Evolutionary conservation across 352 stramenopile genomes (phyloP).

Genomic region (Globisporangium camurandrum): DNA sequence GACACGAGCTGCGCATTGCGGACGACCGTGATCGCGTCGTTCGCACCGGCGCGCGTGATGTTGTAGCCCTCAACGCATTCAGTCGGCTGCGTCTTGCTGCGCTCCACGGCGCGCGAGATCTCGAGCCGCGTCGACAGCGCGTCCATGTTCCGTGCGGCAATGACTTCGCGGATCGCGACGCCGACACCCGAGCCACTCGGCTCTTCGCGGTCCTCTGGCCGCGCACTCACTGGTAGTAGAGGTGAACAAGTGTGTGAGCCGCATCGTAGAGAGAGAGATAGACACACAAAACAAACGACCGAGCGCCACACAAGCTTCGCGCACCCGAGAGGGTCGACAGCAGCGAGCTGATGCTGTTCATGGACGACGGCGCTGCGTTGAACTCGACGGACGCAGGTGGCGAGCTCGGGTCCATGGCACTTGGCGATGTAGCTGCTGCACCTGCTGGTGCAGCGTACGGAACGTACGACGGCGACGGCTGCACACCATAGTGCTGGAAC

Average conservation of each 20-base stretch:
- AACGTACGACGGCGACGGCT: constrained; percentile 18
- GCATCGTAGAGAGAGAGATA: background rate
- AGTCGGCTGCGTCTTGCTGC: constrained; percentile 43
- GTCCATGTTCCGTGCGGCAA: constrained; percentile 63
- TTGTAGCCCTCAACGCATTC: constrained; percentile 67
- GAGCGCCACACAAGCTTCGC: too few species aligned
- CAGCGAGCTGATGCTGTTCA: constrained; percentile 52
- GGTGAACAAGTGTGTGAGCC: background rate
- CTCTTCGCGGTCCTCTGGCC: constrained; percentile 40
- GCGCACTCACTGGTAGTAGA: constrained; percentile 21
- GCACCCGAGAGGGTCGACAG: constrained; percentile 50
- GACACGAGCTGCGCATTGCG: constrained; percentile 48
- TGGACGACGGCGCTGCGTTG: constrained; percentile 20
- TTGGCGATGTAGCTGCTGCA: background rate
- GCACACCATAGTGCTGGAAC: constrained; percentile 12
- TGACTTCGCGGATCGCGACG: constrained; percentile 45
- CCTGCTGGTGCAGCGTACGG: constrained; percentile 4
- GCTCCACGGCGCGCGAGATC: constrained; percentile 64
- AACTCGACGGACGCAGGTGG: constrained; percentile 42
- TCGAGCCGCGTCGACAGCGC: constrained; percentile 56
- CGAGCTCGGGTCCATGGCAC: constrained; percentile 13
- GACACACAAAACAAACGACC: background rate
- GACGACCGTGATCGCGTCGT: constrained; percentile 59
- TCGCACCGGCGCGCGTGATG: constrained; percentile 63
- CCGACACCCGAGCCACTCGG: constrained; percentile 53